Evolutionary conservation across 192 early-diverging fungal species (phyloP), one percentile per base, ranked within the genome.

Genomic region (Coemansia sp.): DNA sequence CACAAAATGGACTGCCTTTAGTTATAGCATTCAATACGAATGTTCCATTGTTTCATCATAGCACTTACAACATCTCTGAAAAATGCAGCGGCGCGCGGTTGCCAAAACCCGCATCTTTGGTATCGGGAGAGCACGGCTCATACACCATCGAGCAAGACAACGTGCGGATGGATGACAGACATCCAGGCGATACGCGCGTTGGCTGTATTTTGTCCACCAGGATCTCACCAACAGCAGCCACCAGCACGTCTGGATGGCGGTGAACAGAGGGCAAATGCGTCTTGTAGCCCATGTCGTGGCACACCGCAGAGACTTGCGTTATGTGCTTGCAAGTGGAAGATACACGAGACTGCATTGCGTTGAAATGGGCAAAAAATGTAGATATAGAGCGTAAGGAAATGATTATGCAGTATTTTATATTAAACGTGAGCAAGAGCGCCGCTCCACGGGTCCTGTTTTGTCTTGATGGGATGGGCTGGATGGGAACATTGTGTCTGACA

Each of bases 141-240:
- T 58, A 72, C 14, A 73, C 77, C 11, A 68, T 53, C 9, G 73
- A 62, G 38, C 78, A 80, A 7, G 72, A 64, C 23, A 80, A 38
- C 0, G 66, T 39, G 8, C n/a, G 48, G 34, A 80, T 62, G 1
- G 78, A 60, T 1, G 24, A 36, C 16, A 53, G 10, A 10, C 51
- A 53, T 15, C 16, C 9, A 16, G 51, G 10, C 24, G 20, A 26
- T 9, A 3, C 16, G 21, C 24, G 21, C 24, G 21, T 53, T 53
- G 23, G 21, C 10, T 26, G 51, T 10, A 53, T 26, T 26, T 26
- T 53, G 24, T 53, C 51, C 23, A 9, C 14, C 10, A 53, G 11
- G 2, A 12, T 15, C 23, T 53, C 23, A 9, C 51, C 24, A 2
- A 53, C 51, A 2, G 23, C 24, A 26, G 51, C 51, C 2, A 30